Evolutionary conservation across 2,329 filamentous ascomycete genomes (phyloP).

Genomic region (Diaporthe capsici): DNA sequence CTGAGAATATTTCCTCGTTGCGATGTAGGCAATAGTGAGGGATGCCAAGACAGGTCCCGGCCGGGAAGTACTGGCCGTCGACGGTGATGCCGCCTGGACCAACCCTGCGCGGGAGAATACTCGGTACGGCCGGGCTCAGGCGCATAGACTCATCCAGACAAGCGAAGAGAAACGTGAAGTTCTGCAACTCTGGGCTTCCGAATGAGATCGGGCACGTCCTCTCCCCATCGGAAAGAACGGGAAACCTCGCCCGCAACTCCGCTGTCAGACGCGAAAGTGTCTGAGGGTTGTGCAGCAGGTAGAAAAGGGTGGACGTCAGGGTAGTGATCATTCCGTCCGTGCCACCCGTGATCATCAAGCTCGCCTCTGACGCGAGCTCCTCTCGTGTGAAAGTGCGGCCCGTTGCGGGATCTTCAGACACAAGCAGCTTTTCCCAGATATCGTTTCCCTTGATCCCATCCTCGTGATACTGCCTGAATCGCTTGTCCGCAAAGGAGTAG

Average conservation of each 20-base stretch:
- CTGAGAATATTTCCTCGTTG: neutral
- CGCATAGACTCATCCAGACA: neutral
- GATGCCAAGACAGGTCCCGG: neutral
- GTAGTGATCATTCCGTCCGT: slow-evolving; percentile 1
- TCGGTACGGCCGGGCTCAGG: neutral
- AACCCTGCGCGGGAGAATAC: neutral
- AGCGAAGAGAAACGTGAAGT: neutral
- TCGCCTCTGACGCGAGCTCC: neutral
- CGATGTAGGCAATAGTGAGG: neutral
- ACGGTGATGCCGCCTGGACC: neutral
- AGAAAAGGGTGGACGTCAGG: neutral
- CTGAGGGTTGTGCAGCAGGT: neutral
- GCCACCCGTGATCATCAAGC: neutral
- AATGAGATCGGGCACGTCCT: neutral
- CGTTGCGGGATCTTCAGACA: neutral
- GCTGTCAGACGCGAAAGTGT: neutral
- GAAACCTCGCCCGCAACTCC: neutral
- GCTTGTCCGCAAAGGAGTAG: no score
- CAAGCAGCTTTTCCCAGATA: neutral
- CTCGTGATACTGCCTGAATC: no score
- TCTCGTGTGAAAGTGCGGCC: neutral
- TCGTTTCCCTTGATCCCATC: neutral
- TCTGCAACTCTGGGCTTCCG: neutral
- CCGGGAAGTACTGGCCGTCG: neutral
- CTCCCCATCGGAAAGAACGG: neutral